A percentile compares a stretch with the other conserved stretches of the same genome.
Evolutionary conservation across 2,329 filamentous ascomycete genomes (phyloP).

Genomic region (Fusarium haematococcum): DNA sequence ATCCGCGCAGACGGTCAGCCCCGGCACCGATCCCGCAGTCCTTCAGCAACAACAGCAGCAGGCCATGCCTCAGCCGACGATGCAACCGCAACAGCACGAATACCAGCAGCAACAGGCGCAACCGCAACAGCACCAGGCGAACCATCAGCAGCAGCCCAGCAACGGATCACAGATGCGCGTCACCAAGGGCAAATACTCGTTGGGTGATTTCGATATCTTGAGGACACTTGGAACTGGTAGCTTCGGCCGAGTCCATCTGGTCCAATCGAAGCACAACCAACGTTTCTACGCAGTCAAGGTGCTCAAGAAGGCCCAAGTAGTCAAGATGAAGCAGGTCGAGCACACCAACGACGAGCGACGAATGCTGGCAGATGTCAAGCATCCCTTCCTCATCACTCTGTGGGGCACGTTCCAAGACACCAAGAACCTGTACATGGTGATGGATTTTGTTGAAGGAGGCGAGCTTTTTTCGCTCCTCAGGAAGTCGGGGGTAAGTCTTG

Average conservation of each 20-base stretch:
- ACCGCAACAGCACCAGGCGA: slow-evolving; percentile 42
- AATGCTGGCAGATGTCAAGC: slow-evolving; percentile 97
- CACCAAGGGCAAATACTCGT: slow-evolving; percentile 97
- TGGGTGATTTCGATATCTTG: slow-evolving; percentile 89
- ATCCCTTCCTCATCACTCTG: slow-evolving; percentile 96
- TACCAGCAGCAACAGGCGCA: slow-evolving; percentile 45
- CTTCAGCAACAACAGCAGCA: slow-evolving; percentile 54
- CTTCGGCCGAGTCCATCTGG: slow-evolving; percentile 95
- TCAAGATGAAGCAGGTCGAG: slow-evolving; percentile 99
- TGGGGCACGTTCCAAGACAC: slow-evolving; percentile 99
- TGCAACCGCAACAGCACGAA: slow-evolving; percentile 46
- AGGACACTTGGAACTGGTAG: slow-evolving; percentile 95
- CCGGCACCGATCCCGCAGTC: slow-evolving; percentile 52
- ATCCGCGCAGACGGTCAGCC: slow-evolving; percentile 50
- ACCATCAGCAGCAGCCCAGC: slow-evolving; percentile 49
- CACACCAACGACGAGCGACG: slow-evolving; percentile 97
- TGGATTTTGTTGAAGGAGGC: slow-evolving; percentile 99
- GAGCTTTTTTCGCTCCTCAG: slow-evolving; percentile 95
- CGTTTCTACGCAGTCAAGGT: slow-evolving; percentile 99
- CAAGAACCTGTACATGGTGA: slow-evolving; percentile 99
- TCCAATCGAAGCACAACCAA: slow-evolving; percentile 98
- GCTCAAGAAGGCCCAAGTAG: slow-evolving; percentile 96
- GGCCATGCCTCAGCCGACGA: slow-evolving; percentile 43
- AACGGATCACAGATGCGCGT: slow-evolving; percentile 64
- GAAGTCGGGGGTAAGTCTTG: slow-evolving; percentile 83